Percentiles rank a stretch among this genome's conserved stretches.
phyloP scores from a whole-genome alignment of 2,329 filamentous ascomycete genomes.

The Aspergillus alliaceus region DNA sequence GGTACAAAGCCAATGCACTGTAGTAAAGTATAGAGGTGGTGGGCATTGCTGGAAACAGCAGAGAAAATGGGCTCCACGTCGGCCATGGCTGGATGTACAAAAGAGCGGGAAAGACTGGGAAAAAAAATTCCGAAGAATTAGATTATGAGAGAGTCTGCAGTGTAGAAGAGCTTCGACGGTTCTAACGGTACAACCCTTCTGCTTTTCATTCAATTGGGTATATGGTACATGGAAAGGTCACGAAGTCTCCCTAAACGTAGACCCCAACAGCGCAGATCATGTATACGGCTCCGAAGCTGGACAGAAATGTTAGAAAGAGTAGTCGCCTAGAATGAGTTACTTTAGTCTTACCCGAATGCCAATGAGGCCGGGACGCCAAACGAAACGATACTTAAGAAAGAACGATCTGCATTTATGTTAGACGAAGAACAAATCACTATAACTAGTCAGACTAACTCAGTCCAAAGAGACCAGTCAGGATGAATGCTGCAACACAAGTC shows the following conservation, averaged over 20 bases:
- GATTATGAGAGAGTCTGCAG: conserved; percentile 15
- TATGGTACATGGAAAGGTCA: conserved; percentile 34
- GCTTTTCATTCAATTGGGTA: conserved; percentile 26
- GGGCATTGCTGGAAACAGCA: conserved; percentile 61
- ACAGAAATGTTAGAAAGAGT: conserved; percentile 12
- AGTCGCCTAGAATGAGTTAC: conserved; percentile 1
- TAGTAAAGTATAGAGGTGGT: conserved; percentile 60
- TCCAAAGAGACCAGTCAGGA: conserved; percentile 76
- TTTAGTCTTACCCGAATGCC: conserved; percentile 77
- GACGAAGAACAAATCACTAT: background rate
- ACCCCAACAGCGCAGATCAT: conserved; percentile 99
- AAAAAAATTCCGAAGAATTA: conserved; percentile 13
- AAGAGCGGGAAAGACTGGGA: conserved; percentile 4
- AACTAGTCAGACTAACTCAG: conserved; percentile 65
- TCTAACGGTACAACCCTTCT: conserved; percentile 32
- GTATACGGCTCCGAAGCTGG: conserved; percentile 88
- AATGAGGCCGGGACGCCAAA: conserved; percentile 85
- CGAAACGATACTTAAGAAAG: conserved; percentile 71
- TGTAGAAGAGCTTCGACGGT: conserved; percentile 26
- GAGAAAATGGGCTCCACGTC: conserved; percentile 51
- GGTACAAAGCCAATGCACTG: conserved; percentile 62
- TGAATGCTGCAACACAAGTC: conserved; percentile 50
- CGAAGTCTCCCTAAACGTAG: conserved; percentile 70
- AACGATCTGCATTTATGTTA: conserved; percentile 65
- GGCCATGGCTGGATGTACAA: conserved; percentile 17